Evolutionary conservation across 306 rosid species (phyloP), one percentile per base, ranked within the genome.

Genomic region (Lathyrus oleraceus): DNA sequence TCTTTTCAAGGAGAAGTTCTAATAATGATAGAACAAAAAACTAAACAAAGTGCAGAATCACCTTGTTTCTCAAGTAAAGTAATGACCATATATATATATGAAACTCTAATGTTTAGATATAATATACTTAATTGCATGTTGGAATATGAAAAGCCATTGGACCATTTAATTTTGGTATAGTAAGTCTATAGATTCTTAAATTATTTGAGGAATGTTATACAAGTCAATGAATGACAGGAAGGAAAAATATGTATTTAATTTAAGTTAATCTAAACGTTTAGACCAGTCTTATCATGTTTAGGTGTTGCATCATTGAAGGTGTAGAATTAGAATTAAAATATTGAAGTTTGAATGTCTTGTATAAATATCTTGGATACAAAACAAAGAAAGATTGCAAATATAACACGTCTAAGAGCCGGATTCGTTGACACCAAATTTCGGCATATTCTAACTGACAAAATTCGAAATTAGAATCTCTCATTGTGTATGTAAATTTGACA

Each of bases 201-300:
- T 6, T 1, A 32, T 32, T 32, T 32, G 10, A 35, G 10, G 39
- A 8, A 7, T 35, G 1, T 71, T 20, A 49, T 42, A 51, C 40
- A 21, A 27, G 77, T 76, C 82, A 61, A 83, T 61, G 66, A 61
- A 76, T 61, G 66, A 6, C 19, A 67, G 30, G 74, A 76, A 5
- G 51, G 9, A 19, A 44, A 13, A 71, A 74, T 54, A 20, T 17
- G 5, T 43, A 52, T 65, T 64, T 17, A 8, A 32, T 49, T 62
- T 25, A 2, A 27, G 17, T 40, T 64, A 58, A 25, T 38, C 20
- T 39, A 6, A 47, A 35, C 39, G 16, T 16, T 25, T 44, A 7
- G 15, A n/a, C 16, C 16, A 17, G 8, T 16, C 70, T 32, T 59
- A 32, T 35, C 54, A 1, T 10, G 14, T 19, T 4, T 38, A 32